A percentile compares a stretch with the other conserved stretches of the same genome.
These are phyloP conservation scores for Caryopteris hybrid DNA, from an alignment of 305 asterid genomes.

Conservation along the genomic window DNA sequence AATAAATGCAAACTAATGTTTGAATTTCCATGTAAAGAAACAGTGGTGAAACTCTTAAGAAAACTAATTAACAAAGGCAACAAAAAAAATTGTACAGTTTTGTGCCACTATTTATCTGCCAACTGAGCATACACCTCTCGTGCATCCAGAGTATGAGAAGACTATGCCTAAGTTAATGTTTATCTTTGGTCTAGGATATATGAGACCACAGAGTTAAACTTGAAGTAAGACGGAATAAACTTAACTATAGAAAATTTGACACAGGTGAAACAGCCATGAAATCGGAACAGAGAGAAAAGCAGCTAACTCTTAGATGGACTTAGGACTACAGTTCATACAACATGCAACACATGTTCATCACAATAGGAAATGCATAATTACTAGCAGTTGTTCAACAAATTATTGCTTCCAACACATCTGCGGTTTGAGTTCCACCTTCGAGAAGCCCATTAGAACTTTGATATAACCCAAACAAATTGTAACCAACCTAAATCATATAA, in stretches of 20 bases:
- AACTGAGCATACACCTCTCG: not conserved
- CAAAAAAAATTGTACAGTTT: not conserved
- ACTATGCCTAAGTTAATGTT: not conserved
- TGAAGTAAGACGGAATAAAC: not conserved
- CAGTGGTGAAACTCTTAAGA: not conserved
- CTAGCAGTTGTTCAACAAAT: not conserved
- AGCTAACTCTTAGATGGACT: not conserved
- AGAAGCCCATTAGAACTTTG: not conserved
- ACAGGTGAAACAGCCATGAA: not conserved
- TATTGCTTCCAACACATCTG: not conserved
- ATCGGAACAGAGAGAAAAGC: not conserved
- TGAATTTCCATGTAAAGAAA: not conserved
- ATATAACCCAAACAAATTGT: not conserved
- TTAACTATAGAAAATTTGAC: not conserved
- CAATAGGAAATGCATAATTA: not conserved
- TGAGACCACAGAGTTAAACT: not conserved
- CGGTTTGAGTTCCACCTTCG: not conserved
- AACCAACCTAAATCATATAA: not conserved
- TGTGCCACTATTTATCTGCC: not conserved
- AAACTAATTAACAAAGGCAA: not conserved
- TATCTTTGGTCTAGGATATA: not conserved
- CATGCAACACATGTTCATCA: not conserved
- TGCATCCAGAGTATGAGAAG: not conserved
- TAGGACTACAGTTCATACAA: not conserved
- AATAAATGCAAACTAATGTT: not conserved